A percentile compares a stretch with the other conserved stretches of the same genome.
Conservation (phyloP, 768 basidiomycete genomes). For the Lactarius psammicola region DNA sequence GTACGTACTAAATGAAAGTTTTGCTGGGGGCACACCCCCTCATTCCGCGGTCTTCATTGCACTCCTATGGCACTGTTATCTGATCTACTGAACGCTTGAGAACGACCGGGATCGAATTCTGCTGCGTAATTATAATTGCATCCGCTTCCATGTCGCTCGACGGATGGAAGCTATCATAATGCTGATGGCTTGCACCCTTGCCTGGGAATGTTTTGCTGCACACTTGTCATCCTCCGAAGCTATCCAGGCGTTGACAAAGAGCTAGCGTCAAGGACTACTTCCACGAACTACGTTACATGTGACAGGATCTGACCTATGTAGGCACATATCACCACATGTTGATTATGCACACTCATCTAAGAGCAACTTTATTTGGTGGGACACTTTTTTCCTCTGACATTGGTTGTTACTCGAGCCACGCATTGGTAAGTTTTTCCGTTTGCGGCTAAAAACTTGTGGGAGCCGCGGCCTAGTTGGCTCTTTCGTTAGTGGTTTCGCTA, state of each 20-base stretch:
- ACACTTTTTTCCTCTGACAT: background rate
- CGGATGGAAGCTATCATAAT: background rate
- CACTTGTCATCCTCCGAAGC: background rate
- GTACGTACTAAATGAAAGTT: constrained; percentile 3
- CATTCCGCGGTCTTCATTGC: background rate
- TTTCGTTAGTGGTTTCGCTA: background rate
- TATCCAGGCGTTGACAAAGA: background rate
- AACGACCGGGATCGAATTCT: background rate
- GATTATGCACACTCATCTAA: no score
- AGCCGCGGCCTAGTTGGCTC: background rate
- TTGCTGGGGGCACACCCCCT: background rate
- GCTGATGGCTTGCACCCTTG: background rate
- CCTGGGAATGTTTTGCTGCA: background rate
- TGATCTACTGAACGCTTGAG: background rate
- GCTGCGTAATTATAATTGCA: background rate
- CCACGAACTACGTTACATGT: background rate
- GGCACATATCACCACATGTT: no score
- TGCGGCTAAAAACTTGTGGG: background rate
- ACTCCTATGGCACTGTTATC: background rate
- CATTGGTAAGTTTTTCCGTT: background rate
- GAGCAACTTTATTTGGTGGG: background rate
- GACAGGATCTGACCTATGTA: background rate
- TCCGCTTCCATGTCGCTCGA: background rate
- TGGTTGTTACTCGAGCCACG: background rate
- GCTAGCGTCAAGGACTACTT: background rate